Percentiles rank a stretch among this genome's conserved stretches.
Evolutionary conservation across 768 basidiomycete species (phyloP).

Genomic region (Russula ochroleuca): DNA sequence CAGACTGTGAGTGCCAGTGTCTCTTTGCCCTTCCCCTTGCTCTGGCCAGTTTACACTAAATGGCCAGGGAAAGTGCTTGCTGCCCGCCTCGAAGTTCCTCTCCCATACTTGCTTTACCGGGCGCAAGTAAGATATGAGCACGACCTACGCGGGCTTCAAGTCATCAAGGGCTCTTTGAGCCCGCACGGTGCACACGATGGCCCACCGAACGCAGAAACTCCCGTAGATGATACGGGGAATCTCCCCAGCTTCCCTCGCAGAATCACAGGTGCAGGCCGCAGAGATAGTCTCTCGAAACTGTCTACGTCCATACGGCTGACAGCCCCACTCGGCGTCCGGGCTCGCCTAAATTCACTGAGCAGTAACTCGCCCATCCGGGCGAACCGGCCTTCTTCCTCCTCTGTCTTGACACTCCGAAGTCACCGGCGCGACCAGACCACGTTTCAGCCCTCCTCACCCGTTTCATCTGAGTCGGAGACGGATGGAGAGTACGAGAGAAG

Average conservation of each 20-base stretch:
- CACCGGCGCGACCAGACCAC: constrained; percentile 24
- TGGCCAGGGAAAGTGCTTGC: constrained; percentile 77
- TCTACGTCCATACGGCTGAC: constrained; percentile 44
- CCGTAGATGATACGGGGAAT: constrained; percentile 20
- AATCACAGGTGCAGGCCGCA: constrained; percentile 20
- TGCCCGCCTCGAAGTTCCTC: constrained; percentile 69
- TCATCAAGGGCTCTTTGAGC: constrained; percentile 59
- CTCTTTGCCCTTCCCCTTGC: background rate
- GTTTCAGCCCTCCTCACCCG: constrained; percentile 25
- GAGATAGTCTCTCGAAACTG: constrained; percentile 31
- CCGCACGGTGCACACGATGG: constrained; percentile 42
- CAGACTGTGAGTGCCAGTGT: constrained; percentile 67
- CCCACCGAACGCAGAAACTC: constrained; percentile 10
- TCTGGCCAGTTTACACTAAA: background rate
- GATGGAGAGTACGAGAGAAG: constrained; percentile 56
- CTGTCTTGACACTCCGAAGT: constrained; percentile 58
- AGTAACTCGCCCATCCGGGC: constrained; percentile 44
- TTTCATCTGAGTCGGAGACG: constrained; percentile 32
- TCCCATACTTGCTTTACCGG: constrained; percentile 81
- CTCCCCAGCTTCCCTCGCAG: constrained; percentile 22
- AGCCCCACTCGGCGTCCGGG: constrained; percentile 62
- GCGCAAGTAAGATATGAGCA: constrained; percentile 83
- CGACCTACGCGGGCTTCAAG: constrained; percentile 74
- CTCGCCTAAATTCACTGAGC: constrained; percentile 64
- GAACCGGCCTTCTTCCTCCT: constrained; percentile 57